Evolutionary conservation across 192 early-diverging fungal species (phyloP), one percentile per base, ranked within the genome.

Genomic region (Backusella sp.): DNA sequence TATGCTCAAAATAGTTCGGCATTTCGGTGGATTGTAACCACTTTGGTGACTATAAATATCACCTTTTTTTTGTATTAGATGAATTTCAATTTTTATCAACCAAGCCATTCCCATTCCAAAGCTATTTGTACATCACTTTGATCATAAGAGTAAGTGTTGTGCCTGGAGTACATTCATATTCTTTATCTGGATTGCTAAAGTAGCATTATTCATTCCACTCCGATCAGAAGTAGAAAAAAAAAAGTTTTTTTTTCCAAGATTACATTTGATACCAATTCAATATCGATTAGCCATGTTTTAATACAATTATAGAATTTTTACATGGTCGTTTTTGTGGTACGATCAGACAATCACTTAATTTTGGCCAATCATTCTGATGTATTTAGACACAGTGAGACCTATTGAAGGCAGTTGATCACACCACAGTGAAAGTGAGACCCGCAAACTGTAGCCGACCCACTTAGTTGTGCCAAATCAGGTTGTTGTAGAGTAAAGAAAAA

Each of bases 371-470:
- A 62, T 21, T 62, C 53, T 56, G 7, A 23, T 8, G 1, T 23
- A 62, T 28, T 62, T 28, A 62, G 56, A 62, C 56, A 12, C 56
- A 62, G 56, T 62, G 56, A 62, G 56, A 62, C 56, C 23, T 62
- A 62, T 28, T 28, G 23, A 62, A 62, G 46, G 56, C 1, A 62
- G 56, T 62, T 62, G 56, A 62, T 62, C 56, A 62, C 56, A 62
- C 56, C 56, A 62, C 23, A 62, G 56, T 62, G 12, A 12, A 62
- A 62, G 56, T 62, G 56, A 62, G 56, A 62, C 56, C 53, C 53
- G 53, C 53, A 62, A 8, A 62, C 21, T 23, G 56, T 62, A 23
- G 19, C 46, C 46, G 19, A 49, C 19, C 19, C 15, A 49, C 46
- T 21, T 56, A 23, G 3, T 9, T 21, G 21, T 62, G 9, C 21